Base-by-base conservation (phyloP, 352 stramenopile species). In the Thraustochytrium striatum region DNA sequence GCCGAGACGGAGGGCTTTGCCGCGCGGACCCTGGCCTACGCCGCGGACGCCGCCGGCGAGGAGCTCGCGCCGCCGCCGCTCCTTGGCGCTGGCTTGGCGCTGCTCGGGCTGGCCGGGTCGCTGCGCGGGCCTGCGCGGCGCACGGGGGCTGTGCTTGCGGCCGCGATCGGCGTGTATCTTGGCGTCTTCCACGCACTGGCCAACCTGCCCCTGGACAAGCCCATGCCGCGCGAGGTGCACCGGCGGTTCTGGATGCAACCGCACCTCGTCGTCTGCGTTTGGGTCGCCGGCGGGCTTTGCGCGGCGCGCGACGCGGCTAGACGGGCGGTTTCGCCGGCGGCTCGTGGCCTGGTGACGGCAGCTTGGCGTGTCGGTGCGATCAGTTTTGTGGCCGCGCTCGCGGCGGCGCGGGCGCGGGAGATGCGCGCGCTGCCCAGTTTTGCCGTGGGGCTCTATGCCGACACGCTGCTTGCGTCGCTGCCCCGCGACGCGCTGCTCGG, bases 191-290 rank as follows among this genome's bases (percentile, higher is more conserved):
- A 75, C 32, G 65, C 65, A 3, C 50, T 75, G 8, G 65, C 65
- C 32, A 75, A 75, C 30, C 21, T 75, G 32, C 65, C 65, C 7
- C 36, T 75, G 44, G 28, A 8, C 25, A 41, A 47, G 28, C 50
- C 65, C 3, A 75, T 75, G 65, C 50, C 65, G 8, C 65, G 65
- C 65, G 65, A 75, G 47, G 65, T 75, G 32, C 65, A 75, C 35
- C 65, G 65, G 11, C 44, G 65, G 9, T 75, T 75, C 36, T 75
- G 65, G 65, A 72, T 75, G n/a, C 65, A 75, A 32, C 65, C 65
- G 13, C 52, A 75, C 39, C 36, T 75, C 9, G 68, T 75, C 52
- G 50, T 75, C 19, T 75, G 44, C 50, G 30, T 75, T 9, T 75
- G 65, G 41, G 21, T 61, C 5, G 47, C 47, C 47, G 16, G 16